Base-by-base conservation (phyloP, 2,329 filamentous ascomycete genomes). In the Fusarium metavorans region DNA sequence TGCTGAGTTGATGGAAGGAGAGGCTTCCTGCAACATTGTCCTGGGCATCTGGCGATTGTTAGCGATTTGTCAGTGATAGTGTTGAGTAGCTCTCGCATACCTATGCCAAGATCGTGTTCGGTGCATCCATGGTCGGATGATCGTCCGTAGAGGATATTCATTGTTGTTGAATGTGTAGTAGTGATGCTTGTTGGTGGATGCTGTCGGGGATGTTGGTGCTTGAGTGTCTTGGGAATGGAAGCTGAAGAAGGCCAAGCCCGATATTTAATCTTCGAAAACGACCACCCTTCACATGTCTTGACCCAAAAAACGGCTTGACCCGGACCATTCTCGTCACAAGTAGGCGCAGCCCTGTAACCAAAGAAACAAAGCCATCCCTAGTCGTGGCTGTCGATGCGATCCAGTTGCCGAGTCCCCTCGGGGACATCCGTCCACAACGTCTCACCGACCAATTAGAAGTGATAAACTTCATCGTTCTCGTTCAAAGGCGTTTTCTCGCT, bases 1-100 rank as follows among this genome's bases (percentile, higher is more conserved):
- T 67, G 68, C 73, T 72, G 5, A 77, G 64, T 9, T 70, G 37
- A 4, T 76, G 69, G 13, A 77, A 77, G 1, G 41, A 66, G 4
- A 68, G 57, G 34, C 14, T 37, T 4, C 72, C 73, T 1, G 62
- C 50, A 1, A 77, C 14, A 1, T 69, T 66, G 6, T 72, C 56
- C 14, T 72, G 52, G 0, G 75, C 72, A 70, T 74, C 74, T 76
- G 0, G 5, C 0, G 4, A 1, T 2, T 3, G 34, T 76, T 48
- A 69, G 62, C n/a, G 18, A 27, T 4, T 32, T 20, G 27, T 54
- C 18, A 16, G 25, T 13, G 25, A 52, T 7, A 0, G 6, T 18
- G 25, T 1, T 18, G 5, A 11, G 8, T n/a, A 5, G 25, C 14
- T 6, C 16, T 32, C 9, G 48, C 48, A 13, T 6, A 54, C 48